Evolutionary conservation across 148 eudicot genomes (phyloP).

Genomic region (Amaranthus hypochondriacus): DNA sequence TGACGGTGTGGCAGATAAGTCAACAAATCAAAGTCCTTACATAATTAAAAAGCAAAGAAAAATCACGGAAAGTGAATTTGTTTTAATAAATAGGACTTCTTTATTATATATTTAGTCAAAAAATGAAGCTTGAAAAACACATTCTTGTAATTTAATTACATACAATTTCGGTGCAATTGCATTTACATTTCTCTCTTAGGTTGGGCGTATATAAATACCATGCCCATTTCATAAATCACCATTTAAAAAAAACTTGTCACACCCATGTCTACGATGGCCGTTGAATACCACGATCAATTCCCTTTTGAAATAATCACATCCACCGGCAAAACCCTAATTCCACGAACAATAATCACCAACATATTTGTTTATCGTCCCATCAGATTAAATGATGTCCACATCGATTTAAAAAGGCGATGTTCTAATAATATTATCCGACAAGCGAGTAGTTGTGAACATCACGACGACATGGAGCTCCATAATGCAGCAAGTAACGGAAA

Average conservation of each 20-base stretch:
- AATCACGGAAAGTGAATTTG: background rate
- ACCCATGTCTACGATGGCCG: too few relatives aligned
- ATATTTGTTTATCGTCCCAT: background rate
- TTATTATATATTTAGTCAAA: background rate
- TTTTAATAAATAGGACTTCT: background rate
- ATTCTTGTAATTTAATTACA: background rate
- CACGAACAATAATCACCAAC: background rate
- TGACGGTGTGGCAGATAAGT: slow-evolving; percentile 5
- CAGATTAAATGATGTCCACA: background rate
- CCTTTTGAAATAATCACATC: background rate
- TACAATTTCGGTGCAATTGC: slow-evolving; percentile 6
- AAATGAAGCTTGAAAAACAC: too few relatives aligned
- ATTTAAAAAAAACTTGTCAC: too few relatives aligned
- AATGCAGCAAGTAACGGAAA: background rate
- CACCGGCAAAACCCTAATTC: background rate
- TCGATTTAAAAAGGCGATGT: background rate
- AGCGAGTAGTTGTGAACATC: background rate
- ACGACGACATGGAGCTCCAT: background rate
- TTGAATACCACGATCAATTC: too few relatives aligned
- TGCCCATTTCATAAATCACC: too few relatives aligned
- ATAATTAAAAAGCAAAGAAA: background rate
- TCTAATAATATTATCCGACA: background rate
- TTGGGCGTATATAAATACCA: too few relatives aligned
- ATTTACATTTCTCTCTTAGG: background rate
- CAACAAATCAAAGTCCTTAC: background rate